Evolutionary conservation across 1,284 basidiomycete genomes (phyloP), one percentile per base, ranked within the genome.

Genomic region (Heliocybe sulcata): DNA sequence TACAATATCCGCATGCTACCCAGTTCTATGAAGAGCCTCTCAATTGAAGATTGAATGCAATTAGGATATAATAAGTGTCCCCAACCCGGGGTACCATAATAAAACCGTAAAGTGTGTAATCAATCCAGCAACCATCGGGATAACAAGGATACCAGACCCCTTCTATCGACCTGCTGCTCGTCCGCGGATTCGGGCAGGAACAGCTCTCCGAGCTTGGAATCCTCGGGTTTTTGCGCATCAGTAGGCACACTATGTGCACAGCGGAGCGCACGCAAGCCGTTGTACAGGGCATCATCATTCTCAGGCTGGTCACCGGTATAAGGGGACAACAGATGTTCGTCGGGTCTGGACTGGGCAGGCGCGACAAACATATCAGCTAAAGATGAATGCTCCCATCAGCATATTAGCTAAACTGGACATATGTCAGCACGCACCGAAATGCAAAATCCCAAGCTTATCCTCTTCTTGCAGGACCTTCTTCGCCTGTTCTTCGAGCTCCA

Each of bases 371-470:
- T 20, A 26, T 55, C 11, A 20, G 16, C 38, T 42, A n/a, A 6
- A 42, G 38, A 42, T 35, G 16, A 9, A 35, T 6, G 16, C 38
- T 20, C n/a, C 38, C 38, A 20, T 42, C n/a, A 42, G n/a, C n/a
- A 42, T 16, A 16, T 16, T 42, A 31, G 29, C 29, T 20, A n/a
- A 16, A 8, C 38, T 16, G 4, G 19, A 35, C 29, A 55, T 27
- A 52, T 23, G 26, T n/a, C 23, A 29, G 16, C 22, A 56, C 57
- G 45, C 35, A 79, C 77, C 66, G 26, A 79, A 61, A 52, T 72
- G 69, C 56, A 80, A 63, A 35, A 79, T 68, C 33, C 78, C 78
- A 56, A 77, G 59, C 67, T 78, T 77, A 64, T 79, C 77, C 60
- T 80, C 78, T 27, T 64, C 64, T 58, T 68, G 65, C 59, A 80